phyloP scores from a whole-genome alignment of 1,284 basidiomycete genomes.

The Austropuccinia psidii region DNA sequence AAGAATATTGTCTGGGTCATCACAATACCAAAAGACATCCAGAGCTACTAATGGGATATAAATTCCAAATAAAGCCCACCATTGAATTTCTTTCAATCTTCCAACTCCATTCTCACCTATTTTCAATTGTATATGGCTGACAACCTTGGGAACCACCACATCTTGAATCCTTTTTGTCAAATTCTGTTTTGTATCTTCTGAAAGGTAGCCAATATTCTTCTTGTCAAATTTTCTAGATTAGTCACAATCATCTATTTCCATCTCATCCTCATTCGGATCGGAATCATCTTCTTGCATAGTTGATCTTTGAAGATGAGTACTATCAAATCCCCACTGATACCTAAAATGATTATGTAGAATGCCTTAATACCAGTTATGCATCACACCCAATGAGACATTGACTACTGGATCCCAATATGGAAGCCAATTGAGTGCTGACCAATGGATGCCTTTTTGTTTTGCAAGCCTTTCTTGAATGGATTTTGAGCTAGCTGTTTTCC shows the following conservation, averaged over 20 bases:
- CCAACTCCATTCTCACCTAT: not conserved
- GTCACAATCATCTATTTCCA: not conserved
- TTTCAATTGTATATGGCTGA: no score
- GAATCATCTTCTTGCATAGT: no score
- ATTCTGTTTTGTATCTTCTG: not conserved
- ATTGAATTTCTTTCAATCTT: not conserved
- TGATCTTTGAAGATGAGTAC: no score
- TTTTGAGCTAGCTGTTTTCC: not conserved
- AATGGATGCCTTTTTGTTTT: not conserved
- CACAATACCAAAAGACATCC: not conserved
- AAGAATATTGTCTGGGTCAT: not conserved
- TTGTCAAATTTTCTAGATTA: not conserved
- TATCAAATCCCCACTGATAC: constrained; percentile 7
- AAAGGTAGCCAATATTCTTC: not conserved
- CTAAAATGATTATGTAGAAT: constrained; percentile 6
- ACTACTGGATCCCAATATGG: not conserved
- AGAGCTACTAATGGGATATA: constrained; percentile 27
- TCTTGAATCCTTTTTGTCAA: not conserved
- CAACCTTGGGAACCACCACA: constrained; percentile 27
- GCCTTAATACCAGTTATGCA: constrained; percentile 20
- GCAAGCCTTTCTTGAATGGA: not conserved
- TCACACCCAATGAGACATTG: not conserved
- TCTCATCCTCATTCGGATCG: not conserved
- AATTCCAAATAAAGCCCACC: not conserved
- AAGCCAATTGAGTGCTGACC: not conserved